Evolutionary conservation across 441 rosid species (phyloP).

Genomic region (Macaranga tanarius): DNA sequence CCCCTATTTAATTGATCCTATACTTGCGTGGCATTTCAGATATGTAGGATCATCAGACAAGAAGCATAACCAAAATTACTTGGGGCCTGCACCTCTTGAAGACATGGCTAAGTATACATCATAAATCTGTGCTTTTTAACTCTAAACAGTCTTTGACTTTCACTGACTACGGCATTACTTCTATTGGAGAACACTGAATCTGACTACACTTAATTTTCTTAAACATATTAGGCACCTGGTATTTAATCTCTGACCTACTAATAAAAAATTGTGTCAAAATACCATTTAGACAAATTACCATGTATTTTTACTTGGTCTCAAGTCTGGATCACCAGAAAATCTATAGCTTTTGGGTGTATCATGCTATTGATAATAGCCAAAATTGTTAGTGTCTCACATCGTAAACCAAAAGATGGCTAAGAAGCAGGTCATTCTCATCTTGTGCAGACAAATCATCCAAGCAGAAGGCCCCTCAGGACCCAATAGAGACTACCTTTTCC

Average conservation of each 20-base stretch:
- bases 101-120: constrained; percentile 64
- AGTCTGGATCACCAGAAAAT: neutral
- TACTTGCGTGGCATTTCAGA: constrained; percentile 34
- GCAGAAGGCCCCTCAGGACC: constrained; percentile 97
- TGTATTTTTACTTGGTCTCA: neutral
- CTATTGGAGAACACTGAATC: neutral
- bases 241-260: neutral
- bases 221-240: neutral
- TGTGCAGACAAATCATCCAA: constrained; percentile 59
- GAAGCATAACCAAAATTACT: constrained; percentile 61
- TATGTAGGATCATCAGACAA: constrained; percentile 81
- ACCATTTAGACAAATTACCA: neutral
- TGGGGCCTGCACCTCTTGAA: constrained; percentile 74
- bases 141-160: neutral
- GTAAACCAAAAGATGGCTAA: too few species aligned
- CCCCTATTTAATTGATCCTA: constrained; percentile 11
- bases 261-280: constrained; percentile 3
- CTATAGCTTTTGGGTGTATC: neutral
- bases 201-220: neutral
- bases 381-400: too few species aligned
- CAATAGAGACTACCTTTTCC: constrained; percentile 82
- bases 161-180: neutral
- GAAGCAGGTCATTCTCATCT: too few species aligned
- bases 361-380: too few species aligned
- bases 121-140: neutral